Conservation (phyloP, 2,329 filamentous ascomycete genomes). For the Colletotrichum spinosum region DNA sequence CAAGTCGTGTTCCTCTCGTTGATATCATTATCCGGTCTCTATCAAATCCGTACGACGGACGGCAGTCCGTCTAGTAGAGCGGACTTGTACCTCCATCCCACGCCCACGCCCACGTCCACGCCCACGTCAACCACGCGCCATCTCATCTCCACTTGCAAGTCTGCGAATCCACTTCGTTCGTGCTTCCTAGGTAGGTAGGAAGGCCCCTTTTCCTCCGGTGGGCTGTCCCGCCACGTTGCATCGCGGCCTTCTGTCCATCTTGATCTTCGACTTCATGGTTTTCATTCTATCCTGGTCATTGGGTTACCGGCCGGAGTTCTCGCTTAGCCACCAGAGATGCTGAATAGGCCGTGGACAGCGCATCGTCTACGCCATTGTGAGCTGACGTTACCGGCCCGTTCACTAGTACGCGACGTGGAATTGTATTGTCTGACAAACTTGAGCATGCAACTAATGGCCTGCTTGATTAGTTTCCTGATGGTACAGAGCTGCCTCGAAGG, state of each 20-base stretch:
- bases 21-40: too few species aligned
- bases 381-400: conserved; percentile 28
- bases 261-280: too few species aligned
- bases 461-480: conserved; percentile 14
- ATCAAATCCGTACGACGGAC: too few species aligned
- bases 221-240: conserved; percentile 20
- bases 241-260: conserved; percentile 14
- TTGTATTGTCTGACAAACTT: conserved; percentile 1
- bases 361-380: conserved; percentile 24
- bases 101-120: not conserved
- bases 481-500: not conserved
- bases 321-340: not conserved
- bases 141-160: conserved; percentile 18
- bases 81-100: conserved; percentile 21
- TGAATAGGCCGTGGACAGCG: not conserved
- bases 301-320: not conserved
- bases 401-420: conserved; percentile 3
- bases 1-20: too few species aligned
- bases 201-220: conserved; percentile 12
- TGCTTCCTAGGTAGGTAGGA: conserved; percentile 26
- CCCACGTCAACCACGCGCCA: not conserved
- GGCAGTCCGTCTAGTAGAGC: not conserved
- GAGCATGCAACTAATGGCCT: conserved; percentile 4
- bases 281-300: too few species aligned
- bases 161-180: conserved; percentile 18